A percentile compares a stretch with the other conserved stretches of the same genome.
phyloP scores from a whole-genome alignment of 2,329 filamentous ascomycete genomes.

The Phoma herbarum region DNA sequence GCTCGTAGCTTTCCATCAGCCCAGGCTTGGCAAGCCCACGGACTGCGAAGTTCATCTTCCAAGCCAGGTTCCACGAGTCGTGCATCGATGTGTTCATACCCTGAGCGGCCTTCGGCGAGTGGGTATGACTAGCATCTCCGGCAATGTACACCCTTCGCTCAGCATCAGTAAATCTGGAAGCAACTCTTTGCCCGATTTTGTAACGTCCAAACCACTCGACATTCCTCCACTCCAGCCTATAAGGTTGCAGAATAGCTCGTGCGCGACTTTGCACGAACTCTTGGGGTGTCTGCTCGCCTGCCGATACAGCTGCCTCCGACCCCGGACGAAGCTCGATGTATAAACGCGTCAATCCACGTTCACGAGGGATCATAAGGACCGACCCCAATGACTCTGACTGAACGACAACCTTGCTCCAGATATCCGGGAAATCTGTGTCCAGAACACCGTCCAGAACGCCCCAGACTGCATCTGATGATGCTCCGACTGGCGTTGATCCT shows the following conservation, averaged over 20 bases:
- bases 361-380: slow-evolving; percentile 76
- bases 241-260: slow-evolving; percentile 57
- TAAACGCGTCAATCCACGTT: slow-evolving; percentile 74
- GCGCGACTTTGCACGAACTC: slow-evolving; percentile 76
- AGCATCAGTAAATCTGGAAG: slow-evolving; percentile 55
- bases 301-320: slow-evolving; percentile 39
- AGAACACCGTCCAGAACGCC: slow-evolving; percentile 76
- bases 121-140: slow-evolving; percentile 58
- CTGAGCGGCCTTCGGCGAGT: slow-evolving; percentile 55
- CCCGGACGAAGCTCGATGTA: slow-evolving; percentile 59
- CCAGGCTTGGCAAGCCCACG: slow-evolving; percentile 50
- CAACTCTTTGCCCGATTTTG: slow-evolving; percentile 60
- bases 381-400: slow-evolving; percentile 73
- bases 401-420: slow-evolving; percentile 77
- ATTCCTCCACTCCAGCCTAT: slow-evolving; percentile 55
- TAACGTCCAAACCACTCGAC: slow-evolving; percentile 63
- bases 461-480: slow-evolving; percentile 68
- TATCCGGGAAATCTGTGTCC: slow-evolving; percentile 76
- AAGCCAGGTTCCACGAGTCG: slow-evolving; percentile 55
- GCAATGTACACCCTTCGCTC: slow-evolving; percentile 58
- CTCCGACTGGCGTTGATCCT: slow-evolving; percentile 56
- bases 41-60: slow-evolving; percentile 55
- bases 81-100: slow-evolving; percentile 59
- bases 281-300: slow-evolving; percentile 58
- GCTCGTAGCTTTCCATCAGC: slow-evolving; percentile 53